Evolutionary conservation across 2,329 filamentous ascomycete species (phyloP), one percentile per base, ranked within the genome.

Genomic region (Calonectria crousiana): DNA sequence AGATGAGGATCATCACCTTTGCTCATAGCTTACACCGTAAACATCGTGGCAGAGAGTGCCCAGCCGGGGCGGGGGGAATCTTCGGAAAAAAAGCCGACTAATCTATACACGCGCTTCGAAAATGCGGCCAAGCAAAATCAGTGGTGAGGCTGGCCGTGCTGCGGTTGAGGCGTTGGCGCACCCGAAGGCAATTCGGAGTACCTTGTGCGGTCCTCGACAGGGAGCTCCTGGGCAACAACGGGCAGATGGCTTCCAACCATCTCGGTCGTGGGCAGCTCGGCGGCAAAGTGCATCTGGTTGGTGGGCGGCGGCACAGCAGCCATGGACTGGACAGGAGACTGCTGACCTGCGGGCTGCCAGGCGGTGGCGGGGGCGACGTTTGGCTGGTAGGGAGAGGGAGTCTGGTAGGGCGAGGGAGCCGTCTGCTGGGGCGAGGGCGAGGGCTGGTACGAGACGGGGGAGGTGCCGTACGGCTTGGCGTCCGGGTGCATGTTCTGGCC

Each of bases 351-450:
- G 23, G 34, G 32, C 10, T 8, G 1, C 56, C 56, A 62, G 23
- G 56, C 32, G 10, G 34, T 36, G 34, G 20, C 53, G 20, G 32
- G 30, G 0, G 56, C 56, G 23, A 20, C 56, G n/a, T 28, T 41
- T n/a, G 56, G 36, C 23, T 62, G 56, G 56, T 62, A 62, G 6
- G 56, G 56, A 11, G 56, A 62, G 16, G 56, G 56, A 20, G 56
- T 62, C 56, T 62, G 56, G 34, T 62, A 41, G 6, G 56, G 56
- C 11, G 56, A 41, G 6, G 56, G 56, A 11, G 9, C 14, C 6
- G 56, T 62, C 14, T 62, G 56, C 34, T 62, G 56, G 23, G 56
- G 56, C 34, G 56, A 62, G 16, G 56, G 56, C 34, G 56, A 62
- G 26, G 56, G 56, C 36, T 62, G 56, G 56, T 62, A 62, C 14